Evolutionary conservation across 2,329 filamentous ascomycete species (phyloP).

Genomic region (Hypomyces perniciosus): DNA sequence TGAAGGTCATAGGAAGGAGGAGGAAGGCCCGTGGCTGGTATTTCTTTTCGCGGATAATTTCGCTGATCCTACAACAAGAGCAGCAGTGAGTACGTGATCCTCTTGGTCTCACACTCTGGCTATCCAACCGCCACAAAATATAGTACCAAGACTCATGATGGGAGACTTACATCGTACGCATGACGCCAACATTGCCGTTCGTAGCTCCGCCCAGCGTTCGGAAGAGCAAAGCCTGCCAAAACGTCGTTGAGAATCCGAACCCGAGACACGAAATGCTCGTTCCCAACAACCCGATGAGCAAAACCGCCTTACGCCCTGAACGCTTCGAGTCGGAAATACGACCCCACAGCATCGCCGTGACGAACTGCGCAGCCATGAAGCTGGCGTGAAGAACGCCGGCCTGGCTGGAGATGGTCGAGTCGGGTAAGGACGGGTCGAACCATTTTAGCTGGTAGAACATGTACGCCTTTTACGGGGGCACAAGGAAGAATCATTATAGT

Average conservation of each 20-base stretch:
- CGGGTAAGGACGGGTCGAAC: slow-evolving; percentile 51
- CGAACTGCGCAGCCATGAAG: slow-evolving; percentile 76
- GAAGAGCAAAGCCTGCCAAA: slow-evolving; percentile 67
- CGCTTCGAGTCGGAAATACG: slow-evolving; percentile 57
- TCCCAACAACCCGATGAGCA: slow-evolving; percentile 70
- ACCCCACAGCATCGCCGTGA: slow-evolving; percentile 80
- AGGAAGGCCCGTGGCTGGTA: slow-evolving; percentile 69
- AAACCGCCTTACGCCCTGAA: slow-evolving; percentile 68
- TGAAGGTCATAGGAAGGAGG: slow-evolving; percentile 68
- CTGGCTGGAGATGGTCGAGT: slow-evolving; percentile 66
- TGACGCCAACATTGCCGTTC: slow-evolving; percentile 66
- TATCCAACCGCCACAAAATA: background rate
- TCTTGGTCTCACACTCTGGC: no score
- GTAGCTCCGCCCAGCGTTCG: slow-evolving; percentile 66
- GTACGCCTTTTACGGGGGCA: slow-evolving; percentile 51
- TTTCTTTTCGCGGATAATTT: slow-evolving; percentile 58
- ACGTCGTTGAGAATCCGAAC: slow-evolving; percentile 60
- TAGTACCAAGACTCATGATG: background rate
- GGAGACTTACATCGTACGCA: slow-evolving; percentile 60
- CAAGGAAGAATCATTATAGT: no score
- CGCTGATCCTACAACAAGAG: slow-evolving; percentile 43
- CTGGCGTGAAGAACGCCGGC: slow-evolving; percentile 71
- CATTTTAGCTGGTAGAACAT: slow-evolving; percentile 86
- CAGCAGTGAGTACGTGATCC: background rate
- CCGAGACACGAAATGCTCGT: slow-evolving; percentile 39